These are phyloP conservation scores for Tephrocybe sp. DNA, from an alignment of 768 basidiomycete genomes.

Conservation along the genomic window DNA sequence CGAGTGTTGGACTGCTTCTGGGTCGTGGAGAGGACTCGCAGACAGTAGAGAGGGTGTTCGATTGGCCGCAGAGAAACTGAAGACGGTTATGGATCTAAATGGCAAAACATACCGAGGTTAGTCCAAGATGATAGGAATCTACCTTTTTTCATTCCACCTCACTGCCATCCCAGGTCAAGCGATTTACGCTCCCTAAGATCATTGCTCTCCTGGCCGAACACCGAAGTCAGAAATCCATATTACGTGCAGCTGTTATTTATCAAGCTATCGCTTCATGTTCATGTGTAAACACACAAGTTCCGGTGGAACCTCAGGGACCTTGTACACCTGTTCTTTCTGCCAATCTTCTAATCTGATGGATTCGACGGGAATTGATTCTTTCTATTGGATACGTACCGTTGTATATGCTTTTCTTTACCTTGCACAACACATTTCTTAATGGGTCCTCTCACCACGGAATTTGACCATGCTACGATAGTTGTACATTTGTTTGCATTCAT, in stretches of 20 bases:
- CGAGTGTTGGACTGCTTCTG: constrained; percentile 77
- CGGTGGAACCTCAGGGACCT: too few relatives aligned
- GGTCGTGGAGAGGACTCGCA: constrained; percentile 65
- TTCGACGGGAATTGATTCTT: too few relatives aligned
- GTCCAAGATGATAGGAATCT: background rate
- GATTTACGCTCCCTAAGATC: constrained; percentile 34
- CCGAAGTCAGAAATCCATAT: background rate
- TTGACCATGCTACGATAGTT: too few relatives aligned
- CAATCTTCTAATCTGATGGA: too few relatives aligned
- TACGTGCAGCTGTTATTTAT: constrained; percentile 1
- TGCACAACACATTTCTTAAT: background rate
- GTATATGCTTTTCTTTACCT: too few relatives aligned
- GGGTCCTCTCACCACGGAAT: too few relatives aligned
- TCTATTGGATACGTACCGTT: too few relatives aligned
- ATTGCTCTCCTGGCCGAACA: background rate
- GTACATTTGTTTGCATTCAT: constrained; percentile 13
- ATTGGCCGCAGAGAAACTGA: constrained; percentile 59
- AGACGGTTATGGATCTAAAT: constrained; percentile 53
- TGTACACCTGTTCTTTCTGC: too few relatives aligned
- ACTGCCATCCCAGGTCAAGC: constrained; percentile 26
- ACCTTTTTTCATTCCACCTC: constrained; percentile 5
- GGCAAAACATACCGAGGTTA: constrained; percentile 46
- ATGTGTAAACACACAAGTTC: too few relatives aligned
- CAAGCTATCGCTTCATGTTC: too few relatives aligned
- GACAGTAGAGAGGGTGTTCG: constrained; percentile 62